phyloP scores from a whole-genome alignment of 2,329 filamentous ascomycete genomes.

The Erysiphe pulchra region DNA sequence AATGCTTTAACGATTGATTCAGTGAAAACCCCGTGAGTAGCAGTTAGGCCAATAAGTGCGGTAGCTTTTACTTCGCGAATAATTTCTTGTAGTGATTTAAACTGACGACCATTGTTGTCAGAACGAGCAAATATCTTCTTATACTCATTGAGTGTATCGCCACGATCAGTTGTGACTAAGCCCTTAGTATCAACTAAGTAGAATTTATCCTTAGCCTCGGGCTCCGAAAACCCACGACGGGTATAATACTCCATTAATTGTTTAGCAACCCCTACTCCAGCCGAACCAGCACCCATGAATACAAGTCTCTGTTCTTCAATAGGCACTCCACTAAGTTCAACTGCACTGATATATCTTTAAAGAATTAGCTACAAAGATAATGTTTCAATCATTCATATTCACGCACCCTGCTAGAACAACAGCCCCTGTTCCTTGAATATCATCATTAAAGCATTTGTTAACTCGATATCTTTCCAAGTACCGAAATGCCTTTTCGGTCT shows the following conservation, averaged over 20 bases:
- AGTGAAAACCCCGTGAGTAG: conserved; percentile 84
- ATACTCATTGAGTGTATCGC: conserved; percentile 81
- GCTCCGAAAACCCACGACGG: conserved; percentile 67
- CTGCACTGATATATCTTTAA: conserved; percentile 34
- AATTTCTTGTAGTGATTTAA: conserved; percentile 66
- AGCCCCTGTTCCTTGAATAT: conserved; percentile 90
- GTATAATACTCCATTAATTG: conserved; percentile 96
- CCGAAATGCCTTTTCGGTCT: conserved; percentile 75
- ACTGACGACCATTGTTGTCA: conserved; percentile 40
- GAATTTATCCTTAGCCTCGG: conserved; percentile 74
- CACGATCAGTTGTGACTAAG: conserved; percentile 76
- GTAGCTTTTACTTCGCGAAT: conserved; percentile 90
- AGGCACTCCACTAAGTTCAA: conserved; percentile 66
- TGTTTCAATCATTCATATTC: neutral
- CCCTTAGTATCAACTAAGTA: conserved; percentile 95
- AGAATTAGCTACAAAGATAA: neutral
- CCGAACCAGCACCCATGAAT: conserved; percentile 87
- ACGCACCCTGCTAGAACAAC: conserved; percentile 64
- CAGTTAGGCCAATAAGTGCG: conserved; percentile 80
- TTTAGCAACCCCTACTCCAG: conserved; percentile 90
- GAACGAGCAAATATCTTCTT: conserved; percentile 44
- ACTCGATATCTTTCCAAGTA: conserved; percentile 76
- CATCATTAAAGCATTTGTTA: conserved; percentile 96
- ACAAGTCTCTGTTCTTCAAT: conserved; percentile 79
- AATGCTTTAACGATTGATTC: conserved; percentile 55